These are phyloP conservation scores for Aspergillus sp. DNA, from an alignment of 2,329 filamentous ascomycete species.

Conservation along the genomic window DNA sequence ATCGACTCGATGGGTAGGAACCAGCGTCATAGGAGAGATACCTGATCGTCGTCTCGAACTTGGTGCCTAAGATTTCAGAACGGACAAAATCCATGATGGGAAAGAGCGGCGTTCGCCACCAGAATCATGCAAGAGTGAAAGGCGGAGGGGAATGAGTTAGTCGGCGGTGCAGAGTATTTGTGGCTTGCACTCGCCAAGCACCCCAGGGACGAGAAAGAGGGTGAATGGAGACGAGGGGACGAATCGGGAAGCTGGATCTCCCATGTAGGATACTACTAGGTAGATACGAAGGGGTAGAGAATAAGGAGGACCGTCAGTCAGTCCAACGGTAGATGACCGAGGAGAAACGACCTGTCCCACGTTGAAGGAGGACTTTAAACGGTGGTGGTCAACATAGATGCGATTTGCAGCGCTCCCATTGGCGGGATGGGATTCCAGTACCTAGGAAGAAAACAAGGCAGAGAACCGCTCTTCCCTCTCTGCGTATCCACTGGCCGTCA, in stretches of 20 bases:
- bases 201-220: too few relatives aligned
- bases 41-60: slow-evolving; percentile 99
- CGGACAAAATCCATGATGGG: slow-evolving; percentile 92
- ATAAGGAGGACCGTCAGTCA: too few relatives aligned
- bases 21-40: slow-evolving; percentile 43
- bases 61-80: slow-evolving; percentile 98
- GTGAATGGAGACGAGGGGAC: too few relatives aligned
- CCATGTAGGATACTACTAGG: too few relatives aligned
- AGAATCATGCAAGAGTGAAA: too few relatives aligned
- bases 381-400: neutral
- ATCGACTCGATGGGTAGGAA: neutral
- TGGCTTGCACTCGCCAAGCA: neutral
- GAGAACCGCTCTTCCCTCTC: neutral
- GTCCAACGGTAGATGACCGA: too few relatives aligned
- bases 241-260: neutral
- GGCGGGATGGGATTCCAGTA: slow-evolving; percentile 18
- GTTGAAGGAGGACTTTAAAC: neutral
- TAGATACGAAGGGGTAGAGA: too few relatives aligned
- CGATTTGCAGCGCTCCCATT: slow-evolving; percentile 7
- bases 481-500: neutral
- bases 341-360: neutral
- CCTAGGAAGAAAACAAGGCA: slow-evolving; percentile 2
- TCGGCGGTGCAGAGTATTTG: too few relatives aligned
- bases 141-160: too few relatives aligned
- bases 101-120: neutral